Percentiles rank a stretch among this genome's conserved stretches.
phyloP scores from a whole-genome alignment of 768 basidiomycete species.

The Naganishia kalamii region DNA sequence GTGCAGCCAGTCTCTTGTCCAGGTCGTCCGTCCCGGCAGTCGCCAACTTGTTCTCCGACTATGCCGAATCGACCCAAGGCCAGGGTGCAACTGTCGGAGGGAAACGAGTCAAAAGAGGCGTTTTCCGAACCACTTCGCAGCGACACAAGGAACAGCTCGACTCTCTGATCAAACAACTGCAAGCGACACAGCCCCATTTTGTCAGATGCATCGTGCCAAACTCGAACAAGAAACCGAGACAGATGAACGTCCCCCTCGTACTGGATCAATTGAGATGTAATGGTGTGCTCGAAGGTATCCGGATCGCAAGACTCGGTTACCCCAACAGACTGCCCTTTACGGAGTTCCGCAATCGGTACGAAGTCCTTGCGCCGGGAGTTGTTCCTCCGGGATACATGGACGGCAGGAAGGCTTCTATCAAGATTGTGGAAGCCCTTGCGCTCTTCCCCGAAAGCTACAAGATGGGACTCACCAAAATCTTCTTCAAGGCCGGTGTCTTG shows the following conservation, averaged over 20 bases:
- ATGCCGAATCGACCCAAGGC: conserved; percentile 52
- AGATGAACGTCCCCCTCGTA: conserved; percentile 87
- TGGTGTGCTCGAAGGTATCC: conserved; percentile 96
- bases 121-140: conserved; percentile 91
- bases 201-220: conserved; percentile 98
- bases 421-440: conserved; percentile 83
- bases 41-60: conserved; percentile 76
- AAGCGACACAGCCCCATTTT: conserved; percentile 94
- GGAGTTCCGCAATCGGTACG: conserved; percentile 95
- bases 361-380: conserved; percentile 86
- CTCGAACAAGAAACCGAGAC: conserved; percentile 76
- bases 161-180: conserved; percentile 82
- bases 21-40: conserved; percentile 76
- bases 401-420: conserved; percentile 82
- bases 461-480: conserved; percentile 94
- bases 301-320: conserved; percentile 93
- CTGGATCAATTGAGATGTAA: conserved; percentile 95
- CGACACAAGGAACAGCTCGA: conserved; percentile 91
- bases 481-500: conserved; percentile 96
- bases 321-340: conserved; percentile 94
- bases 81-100: conserved; percentile 26
- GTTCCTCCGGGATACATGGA: conserved; percentile 97
- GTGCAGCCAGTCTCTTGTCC: conserved; percentile 80
- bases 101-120: conserved; percentile 73
- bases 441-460: conserved; percentile 77